A percentile compares a stretch with the other conserved stretches of the same genome.
phyloP scores from a whole-genome alignment of 2,329 filamentous ascomycete species.

The Paecilomyces sp. region DNA sequence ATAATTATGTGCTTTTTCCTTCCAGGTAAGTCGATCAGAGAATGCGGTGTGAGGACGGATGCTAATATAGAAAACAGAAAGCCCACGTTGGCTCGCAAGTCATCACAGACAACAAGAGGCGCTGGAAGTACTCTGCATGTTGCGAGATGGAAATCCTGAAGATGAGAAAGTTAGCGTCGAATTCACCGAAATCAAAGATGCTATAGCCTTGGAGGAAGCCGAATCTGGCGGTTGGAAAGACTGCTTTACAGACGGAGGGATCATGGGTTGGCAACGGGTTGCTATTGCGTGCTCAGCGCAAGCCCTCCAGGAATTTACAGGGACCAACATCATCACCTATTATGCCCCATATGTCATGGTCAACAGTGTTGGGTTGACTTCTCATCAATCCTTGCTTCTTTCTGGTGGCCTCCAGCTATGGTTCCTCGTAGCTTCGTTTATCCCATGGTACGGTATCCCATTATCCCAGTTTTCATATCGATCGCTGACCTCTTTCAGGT shows the following conservation, averaged over 20 bases:
- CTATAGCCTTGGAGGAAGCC: not conserved
- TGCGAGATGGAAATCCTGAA: not conserved
- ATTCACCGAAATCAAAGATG: not conserved
- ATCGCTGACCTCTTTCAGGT: not conserved
- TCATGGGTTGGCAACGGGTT: slow-evolving; percentile 3
- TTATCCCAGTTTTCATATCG: not conserved
- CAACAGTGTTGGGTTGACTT: not conserved
- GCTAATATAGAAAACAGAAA: not conserved
- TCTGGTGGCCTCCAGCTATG: slow-evolving; percentile 1
- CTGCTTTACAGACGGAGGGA: slow-evolving; percentile 3
- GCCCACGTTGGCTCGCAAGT: not conserved
- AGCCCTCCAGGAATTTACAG: not conserved
- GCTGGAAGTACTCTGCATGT: not conserved
- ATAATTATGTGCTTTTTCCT: not conserved
- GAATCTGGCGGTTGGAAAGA: not conserved
- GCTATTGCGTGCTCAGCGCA: not conserved
- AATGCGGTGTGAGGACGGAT: not conserved
- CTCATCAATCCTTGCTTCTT: not conserved
- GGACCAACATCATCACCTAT: not conserved
- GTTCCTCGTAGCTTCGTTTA: slow-evolving; percentile 9
- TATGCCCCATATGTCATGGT: not conserved
- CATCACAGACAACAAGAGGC: not conserved
- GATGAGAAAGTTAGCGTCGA: not conserved
- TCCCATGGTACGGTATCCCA: slow-evolving; percentile 4
- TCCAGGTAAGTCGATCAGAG: not conserved